Base-by-base conservation (phyloP, 805 yeast genomes). In the Saccharomyces paradoxus region DNA sequence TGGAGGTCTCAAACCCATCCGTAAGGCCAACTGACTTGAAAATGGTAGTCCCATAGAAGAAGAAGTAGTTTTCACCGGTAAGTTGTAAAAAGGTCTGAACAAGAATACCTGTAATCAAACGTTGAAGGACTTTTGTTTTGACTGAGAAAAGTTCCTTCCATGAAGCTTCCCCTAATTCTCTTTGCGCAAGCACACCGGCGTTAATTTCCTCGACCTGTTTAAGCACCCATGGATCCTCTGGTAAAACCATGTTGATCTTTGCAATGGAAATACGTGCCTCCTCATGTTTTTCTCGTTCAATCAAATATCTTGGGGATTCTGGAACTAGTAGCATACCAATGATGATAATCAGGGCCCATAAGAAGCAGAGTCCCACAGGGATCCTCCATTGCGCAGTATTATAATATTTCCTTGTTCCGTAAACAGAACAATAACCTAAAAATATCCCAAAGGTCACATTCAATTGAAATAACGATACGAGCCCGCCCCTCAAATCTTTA, bases 61-160 rank as follows among this genome's bases (percentile, higher is more conserved):
- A 82, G 74, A 81, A 81, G 67, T 80, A 82, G 77, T 82, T 82
- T 69, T 77, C 74, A 75, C 86, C 86, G 50, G 84, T 80, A 64
- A 82, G 74, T 69, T 83, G 88, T 71, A 82, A 83, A 87, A 83
- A 74, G 58, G 81, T 80, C 71, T 81, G 84, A 48, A 81, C 60
- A 60, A 74, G 64, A 56, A 79, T 72, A 72, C 87, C 87, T 68
- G 80, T 74, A 29, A 75, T 49, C 44, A 77, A 70, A 63, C 76
- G 67, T 60, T 59, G 72, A 54, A 72, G 69, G 59, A 83, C 77
- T 74, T 78, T 81, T 69, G 87, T 87, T 69, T 79, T 77, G 70
- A 87, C 86, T 30, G 81, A 80, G 86, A 87, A 83, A 41, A 55
- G 50, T 49, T 55, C 58, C 9, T 44, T 50, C 47, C 51, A 24